These are phyloP conservation scores for Xylariaceae sp. DNA, from an alignment of 2,329 filamentous ascomycete species.

Conservation along the genomic window DNA sequence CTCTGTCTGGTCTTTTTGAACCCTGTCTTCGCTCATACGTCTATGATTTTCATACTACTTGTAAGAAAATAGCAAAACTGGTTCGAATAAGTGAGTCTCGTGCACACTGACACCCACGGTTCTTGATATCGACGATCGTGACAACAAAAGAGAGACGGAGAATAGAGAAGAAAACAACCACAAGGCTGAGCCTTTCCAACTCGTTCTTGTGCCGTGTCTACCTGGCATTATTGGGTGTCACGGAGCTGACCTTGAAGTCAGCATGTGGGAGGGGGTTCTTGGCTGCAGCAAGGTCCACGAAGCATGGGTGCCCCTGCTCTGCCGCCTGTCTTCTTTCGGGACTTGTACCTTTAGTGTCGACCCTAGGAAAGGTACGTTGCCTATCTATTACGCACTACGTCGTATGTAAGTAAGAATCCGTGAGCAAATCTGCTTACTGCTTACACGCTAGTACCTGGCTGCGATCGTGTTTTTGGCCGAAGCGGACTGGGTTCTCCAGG, in stretches of 20 bases:
- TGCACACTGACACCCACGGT: neutral
- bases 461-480: neutral
- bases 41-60: neutral
- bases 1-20: slow-evolving; percentile 4
- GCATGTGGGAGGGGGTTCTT: slow-evolving; percentile 14
- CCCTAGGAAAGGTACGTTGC: neutral
- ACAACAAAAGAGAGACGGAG: neutral
- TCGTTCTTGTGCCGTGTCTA: neutral
- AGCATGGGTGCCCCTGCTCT: slow-evolving; percentile 16
- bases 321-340: slow-evolving; percentile 15
- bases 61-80: neutral
- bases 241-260: slow-evolving; percentile 12
- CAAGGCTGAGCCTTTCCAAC: neutral
- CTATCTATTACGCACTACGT: neutral
- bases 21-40: slow-evolving; percentile 15
- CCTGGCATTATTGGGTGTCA: slow-evolving; percentile 4
- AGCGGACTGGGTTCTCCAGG: neutral
- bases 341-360: slow-evolving; percentile 4
- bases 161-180: neutral
- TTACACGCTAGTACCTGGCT: neutral
- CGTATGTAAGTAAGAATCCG: neutral
- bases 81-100: neutral
- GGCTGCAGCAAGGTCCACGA: slow-evolving; percentile 15
- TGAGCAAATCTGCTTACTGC: slow-evolving; percentile 20
- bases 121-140: neutral